Percentiles rank a stretch among this genome's conserved stretches.
Evolutionary conservation across 148 eudicot genomes (phyloP).

Genomic region (Polygonum aviculare): DNA sequence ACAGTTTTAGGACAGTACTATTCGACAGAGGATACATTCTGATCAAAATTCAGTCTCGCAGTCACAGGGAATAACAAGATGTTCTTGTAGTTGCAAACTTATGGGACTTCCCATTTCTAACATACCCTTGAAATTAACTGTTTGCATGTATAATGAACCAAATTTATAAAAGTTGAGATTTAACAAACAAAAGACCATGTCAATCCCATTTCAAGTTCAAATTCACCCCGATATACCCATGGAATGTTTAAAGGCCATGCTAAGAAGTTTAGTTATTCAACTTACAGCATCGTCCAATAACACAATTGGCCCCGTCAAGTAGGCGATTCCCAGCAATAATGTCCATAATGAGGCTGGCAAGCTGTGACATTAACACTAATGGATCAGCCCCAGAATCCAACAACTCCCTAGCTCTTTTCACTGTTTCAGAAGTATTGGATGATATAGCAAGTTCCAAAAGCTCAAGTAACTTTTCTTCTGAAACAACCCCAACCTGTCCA

Average conservation of each 20-base stretch:
- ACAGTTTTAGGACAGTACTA: too few relatives aligned
- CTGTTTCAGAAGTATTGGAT: constrained; percentile 87
- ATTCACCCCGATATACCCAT: not conserved
- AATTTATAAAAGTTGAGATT: not conserved
- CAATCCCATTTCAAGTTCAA: not conserved
- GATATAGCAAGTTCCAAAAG: constrained; percentile 90
- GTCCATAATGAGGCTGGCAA: constrained; percentile 87
- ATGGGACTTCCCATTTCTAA: not conserved
- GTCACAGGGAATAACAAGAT: too few relatives aligned
- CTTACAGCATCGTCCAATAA: constrained; percentile 73
- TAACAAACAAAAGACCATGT: not conserved
- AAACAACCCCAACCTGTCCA: constrained; percentile 74
- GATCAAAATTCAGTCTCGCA: too few relatives aligned
- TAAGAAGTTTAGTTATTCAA: not conserved
- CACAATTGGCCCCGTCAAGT: constrained; percentile 35
- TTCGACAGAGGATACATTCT: too few relatives aligned
- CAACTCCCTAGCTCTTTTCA: constrained; percentile 83
- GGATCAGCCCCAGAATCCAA: constrained; percentile 95
- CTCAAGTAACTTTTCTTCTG: constrained; percentile 83
- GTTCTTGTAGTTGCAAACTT: too few relatives aligned
- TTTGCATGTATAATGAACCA: not conserved
- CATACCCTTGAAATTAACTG: not conserved
- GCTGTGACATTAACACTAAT: constrained; percentile 76
- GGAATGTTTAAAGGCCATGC: not conserved
- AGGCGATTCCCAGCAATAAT: constrained; percentile 78